Percentiles rank a stretch among this genome's conserved stretches.
Evolutionary conservation across 768 basidiomycete genomes (phyloP).

Genomic region (Mycena albidolilacea): DNA sequence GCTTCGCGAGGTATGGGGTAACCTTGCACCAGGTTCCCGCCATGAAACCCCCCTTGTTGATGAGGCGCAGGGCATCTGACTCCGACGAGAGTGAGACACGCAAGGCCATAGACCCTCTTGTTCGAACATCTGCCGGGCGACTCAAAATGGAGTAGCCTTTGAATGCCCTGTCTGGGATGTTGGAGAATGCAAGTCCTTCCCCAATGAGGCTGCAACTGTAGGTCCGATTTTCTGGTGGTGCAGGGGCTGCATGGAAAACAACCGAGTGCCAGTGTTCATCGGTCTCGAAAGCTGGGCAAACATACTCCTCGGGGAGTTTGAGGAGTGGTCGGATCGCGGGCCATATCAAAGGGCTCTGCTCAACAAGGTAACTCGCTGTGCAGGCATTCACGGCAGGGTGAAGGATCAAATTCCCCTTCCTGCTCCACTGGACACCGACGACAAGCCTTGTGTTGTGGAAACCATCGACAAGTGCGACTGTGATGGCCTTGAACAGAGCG

Average conservation of each 20-base stretch:
- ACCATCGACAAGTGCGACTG: no score
- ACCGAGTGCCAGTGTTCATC: conserved; percentile 23
- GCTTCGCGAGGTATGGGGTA: no score
- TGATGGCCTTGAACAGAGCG: no score
- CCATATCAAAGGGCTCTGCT: background rate
- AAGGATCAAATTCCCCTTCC: background rate
- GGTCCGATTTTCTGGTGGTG: no score
- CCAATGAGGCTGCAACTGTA: no score
- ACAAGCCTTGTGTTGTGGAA: background rate
- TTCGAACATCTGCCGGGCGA: background rate
- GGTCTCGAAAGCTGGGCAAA: background rate
- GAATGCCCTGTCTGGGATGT: background rate
- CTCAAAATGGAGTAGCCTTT: background rate
- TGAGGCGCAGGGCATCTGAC: conserved; percentile 3
- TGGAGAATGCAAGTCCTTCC: no score
- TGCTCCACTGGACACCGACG: background rate
- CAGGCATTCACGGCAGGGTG: background rate
- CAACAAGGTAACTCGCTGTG: background rate
- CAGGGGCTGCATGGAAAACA: no score
- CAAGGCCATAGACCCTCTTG: background rate
- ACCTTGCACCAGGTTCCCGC: background rate
- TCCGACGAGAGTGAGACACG: background rate
- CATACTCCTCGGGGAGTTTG: background rate
- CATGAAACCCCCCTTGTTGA: conserved; percentile 1
- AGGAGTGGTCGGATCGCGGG: conserved; percentile 4